Percentiles rank a stretch among this genome's conserved stretches.
Conservation (phyloP, 257 asterid genomes). For the Gynochthodes officinalis region DNA sequence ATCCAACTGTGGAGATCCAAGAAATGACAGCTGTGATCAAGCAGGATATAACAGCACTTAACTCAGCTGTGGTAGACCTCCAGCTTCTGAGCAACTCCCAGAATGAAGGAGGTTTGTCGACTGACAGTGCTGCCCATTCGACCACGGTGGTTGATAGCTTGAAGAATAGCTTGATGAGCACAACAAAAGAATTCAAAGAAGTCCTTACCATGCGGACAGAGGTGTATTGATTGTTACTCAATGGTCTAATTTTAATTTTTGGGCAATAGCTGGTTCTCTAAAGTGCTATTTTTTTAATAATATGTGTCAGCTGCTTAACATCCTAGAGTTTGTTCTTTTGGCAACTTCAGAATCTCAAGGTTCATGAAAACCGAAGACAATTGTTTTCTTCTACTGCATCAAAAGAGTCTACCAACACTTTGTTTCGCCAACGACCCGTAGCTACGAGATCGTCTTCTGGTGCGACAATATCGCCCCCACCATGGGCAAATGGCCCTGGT, state of each 20-base stretch:
- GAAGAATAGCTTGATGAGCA: constrained; percentile 82
- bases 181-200: constrained; percentile 93
- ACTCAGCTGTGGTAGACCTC: constrained; percentile 85
- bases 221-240: constrained; percentile 39
- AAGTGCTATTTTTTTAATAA: not conserved
- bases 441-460: constrained; percentile 52
- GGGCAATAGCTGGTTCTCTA: not conserved
- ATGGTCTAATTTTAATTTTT: constrained; percentile 7
- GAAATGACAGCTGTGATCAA: constrained; percentile 88
- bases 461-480: constrained; percentile 63
- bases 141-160: constrained; percentile 89
- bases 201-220: constrained; percentile 94
- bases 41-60: constrained; percentile 92
- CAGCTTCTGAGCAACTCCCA: constrained; percentile 69
- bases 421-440: constrained; percentile 88
- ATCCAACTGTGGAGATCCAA: constrained; percentile 92
- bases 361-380: constrained; percentile 82
- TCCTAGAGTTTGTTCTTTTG: constrained; percentile 20
- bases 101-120: constrained; percentile 50
- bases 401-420: constrained; percentile 71
- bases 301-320: constrained; percentile 8
- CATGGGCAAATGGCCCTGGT: constrained; percentile 59
- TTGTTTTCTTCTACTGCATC: constrained; percentile 64
- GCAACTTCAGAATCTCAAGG: constrained; percentile 66
- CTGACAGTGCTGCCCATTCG: constrained; percentile 81